These are phyloP conservation scores for Camellia japonica DNA, from an alignment of 148 eudicot species.

Conservation along the genomic window DNA sequence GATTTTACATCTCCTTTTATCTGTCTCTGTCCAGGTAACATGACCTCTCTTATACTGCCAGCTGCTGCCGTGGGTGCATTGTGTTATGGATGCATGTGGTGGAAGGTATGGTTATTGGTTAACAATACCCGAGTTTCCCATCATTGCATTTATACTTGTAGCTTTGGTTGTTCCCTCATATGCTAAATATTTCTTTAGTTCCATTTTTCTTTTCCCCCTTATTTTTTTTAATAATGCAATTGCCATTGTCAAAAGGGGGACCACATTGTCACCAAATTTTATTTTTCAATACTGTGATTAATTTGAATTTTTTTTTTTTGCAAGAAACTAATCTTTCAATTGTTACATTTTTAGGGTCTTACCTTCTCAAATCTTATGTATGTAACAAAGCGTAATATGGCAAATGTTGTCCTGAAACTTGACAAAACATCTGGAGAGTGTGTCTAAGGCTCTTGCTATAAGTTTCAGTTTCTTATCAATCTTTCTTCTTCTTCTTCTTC, in stretches of 20 bases:
- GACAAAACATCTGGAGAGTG: constrained; percentile 77
- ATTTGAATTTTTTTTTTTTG: not conserved
- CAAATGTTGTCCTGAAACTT: constrained; percentile 68
- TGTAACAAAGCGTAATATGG: constrained; percentile 83
- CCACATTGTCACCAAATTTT: not conserved
- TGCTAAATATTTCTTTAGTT: not conserved
- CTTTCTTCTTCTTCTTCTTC: no score
- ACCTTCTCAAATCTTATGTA: constrained; percentile 94
- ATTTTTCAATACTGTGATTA: not conserved
- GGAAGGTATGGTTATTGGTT: constrained; percentile 62
- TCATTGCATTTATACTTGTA: not conserved
- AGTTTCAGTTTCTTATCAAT: constrained; percentile 23
- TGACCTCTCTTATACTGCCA: constrained; percentile 57
- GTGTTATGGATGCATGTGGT: constrained; percentile 99
- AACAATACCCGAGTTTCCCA: not conserved
- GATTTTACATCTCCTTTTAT: not conserved
- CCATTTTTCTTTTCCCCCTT: no score
- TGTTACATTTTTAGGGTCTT: constrained; percentile 46
- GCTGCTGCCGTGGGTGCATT: constrained; percentile 79
- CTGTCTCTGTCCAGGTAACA: constrained; percentile 35
- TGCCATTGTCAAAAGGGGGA: not conserved
- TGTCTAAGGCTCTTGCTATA: constrained; percentile 69
- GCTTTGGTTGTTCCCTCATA: not conserved
- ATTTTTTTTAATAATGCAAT: no score
- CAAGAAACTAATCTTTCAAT: not conserved